phyloP scores from a whole-genome alignment of 2,329 filamentous ascomycete species.

The Xylaria sp. region DNA sequence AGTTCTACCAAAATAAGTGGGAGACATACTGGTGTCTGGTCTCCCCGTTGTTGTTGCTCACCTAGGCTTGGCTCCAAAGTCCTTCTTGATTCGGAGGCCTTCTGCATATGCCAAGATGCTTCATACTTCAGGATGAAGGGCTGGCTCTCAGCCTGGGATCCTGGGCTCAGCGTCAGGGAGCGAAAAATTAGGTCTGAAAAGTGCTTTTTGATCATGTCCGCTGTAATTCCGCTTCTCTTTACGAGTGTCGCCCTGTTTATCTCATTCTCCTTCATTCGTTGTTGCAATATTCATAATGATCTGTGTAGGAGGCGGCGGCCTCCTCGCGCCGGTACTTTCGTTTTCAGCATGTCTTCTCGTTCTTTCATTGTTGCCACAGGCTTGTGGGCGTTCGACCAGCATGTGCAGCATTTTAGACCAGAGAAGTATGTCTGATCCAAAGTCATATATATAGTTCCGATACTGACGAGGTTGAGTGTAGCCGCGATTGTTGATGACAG shows the following conservation, averaged over 20 bases:
- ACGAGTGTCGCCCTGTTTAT: not conserved
- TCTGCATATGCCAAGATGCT: conserved; percentile 19
- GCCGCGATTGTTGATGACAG: conserved; percentile 37
- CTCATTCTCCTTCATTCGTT: not conserved
- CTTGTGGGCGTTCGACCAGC: conserved; percentile 26
- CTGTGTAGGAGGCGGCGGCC: conserved; percentile 8
- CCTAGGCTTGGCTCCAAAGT: not conserved
- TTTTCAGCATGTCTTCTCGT: conserved; percentile 13
- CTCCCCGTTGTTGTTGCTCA: not conserved
- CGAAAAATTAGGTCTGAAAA: not conserved
- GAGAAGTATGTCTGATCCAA: conserved; percentile 34
- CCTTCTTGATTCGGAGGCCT: not conserved
- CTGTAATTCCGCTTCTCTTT: not conserved
- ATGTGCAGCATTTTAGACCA: conserved; percentile 29
- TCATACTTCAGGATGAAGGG: conserved; percentile 10
- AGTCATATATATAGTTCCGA: conserved; percentile 7
- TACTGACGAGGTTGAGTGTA: conserved; percentile 20
- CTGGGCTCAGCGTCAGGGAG: not conserved
- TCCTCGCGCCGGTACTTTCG: conserved; percentile 8
- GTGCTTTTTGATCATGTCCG: not conserved
- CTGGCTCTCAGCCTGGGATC: conserved; percentile 5
- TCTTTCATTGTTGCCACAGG: conserved; percentile 8
- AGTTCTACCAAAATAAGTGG: not conserved
- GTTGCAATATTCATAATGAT: conserved; percentile 17
- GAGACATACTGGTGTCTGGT: not conserved